Percentiles rank a stretch among this genome's conserved stretches.
phyloP scores from a whole-genome alignment of 2,329 filamentous ascomycete species.

The Xylariomycetidae sp. region DNA sequence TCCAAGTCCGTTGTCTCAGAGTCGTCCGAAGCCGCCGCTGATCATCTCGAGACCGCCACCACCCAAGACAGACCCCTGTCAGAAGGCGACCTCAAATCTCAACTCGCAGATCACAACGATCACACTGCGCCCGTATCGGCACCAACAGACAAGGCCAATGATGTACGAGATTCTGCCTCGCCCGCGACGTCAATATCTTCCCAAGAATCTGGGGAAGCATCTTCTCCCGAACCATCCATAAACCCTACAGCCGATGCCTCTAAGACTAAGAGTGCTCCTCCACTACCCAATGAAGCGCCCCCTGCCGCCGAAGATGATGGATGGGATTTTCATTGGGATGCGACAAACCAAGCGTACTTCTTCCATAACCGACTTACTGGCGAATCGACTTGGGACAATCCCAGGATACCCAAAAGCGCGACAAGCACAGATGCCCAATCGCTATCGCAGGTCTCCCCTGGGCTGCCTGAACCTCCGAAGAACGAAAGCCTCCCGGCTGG shows the following conservation, averaged over 20 bases:
- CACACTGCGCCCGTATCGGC: conserved; percentile 6
- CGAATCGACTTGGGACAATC: conserved; percentile 80
- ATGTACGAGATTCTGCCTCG: conserved; percentile 3
- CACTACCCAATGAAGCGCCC: conserved; percentile 33
- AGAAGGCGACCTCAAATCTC: conserved; percentile 11
- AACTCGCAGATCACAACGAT: conserved; percentile 12
- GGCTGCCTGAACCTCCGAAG: conserved; percentile 24
- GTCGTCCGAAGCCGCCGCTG: conserved; percentile 12
- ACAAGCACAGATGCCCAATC: conserved; percentile 19
- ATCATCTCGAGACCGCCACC: conserved; percentile 16
- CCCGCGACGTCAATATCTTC: conserved; percentile 10
- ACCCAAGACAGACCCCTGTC: conserved; percentile 11
- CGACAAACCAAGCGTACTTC: conserved; percentile 64
- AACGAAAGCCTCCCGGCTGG: conserved; percentile 46
- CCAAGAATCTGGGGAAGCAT: conserved; percentile 16
- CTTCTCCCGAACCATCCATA: conserved; percentile 9
- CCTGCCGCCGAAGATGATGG: conserved; percentile 60
- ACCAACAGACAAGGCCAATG: conserved; percentile 4
- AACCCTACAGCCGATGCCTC: conserved; percentile 11
- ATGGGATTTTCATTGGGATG: conserved; percentile 79
- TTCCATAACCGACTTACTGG: conserved; percentile 80
- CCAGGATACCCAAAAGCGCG: conserved; percentile 57
- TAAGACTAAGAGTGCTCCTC: conserved; percentile 21
- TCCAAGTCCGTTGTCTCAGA: conserved; percentile 13
- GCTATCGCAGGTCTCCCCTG: conserved; percentile 19